Base-by-base conservation (phyloP, 2,329 filamentous ascomycete species). In the Fonsecaea pedrosoi region DNA sequence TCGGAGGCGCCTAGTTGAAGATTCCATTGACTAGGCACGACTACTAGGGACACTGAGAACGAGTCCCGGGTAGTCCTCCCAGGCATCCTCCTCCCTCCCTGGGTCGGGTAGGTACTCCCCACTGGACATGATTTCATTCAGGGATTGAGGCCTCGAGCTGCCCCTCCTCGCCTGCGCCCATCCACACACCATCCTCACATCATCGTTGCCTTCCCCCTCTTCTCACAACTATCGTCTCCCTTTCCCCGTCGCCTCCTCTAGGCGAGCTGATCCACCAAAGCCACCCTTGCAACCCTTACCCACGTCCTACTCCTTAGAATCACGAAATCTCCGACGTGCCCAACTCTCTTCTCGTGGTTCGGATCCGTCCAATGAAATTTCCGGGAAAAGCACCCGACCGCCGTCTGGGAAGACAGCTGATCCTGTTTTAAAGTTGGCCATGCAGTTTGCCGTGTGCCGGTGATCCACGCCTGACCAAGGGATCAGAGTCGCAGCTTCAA, bases 381-480 rank as follows among this genome's bases (percentile, higher is more conserved):
- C 40, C 18, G 40, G 40, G 15, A 42, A 42, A 42, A n/a, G 40
- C 40, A n/a, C 40, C 40, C 25, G 40, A n/a, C 40, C 40, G 40
- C 40, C 40, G n/a, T 3, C 25, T 25, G 37, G 12, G 18, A 25
- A 25, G 40, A 25, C 45, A 50, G 45, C 45, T 50, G 45, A 50
- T 50, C 45, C 45, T 25, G 45, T 50, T 50, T 25, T 25, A 25
- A 50, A 50, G 45, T 50, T 50, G 9, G 45, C n/a, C 45, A 50
- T 50, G 45, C 18, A 50, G 45, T 50, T 50, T 50, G 45, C 45
- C 45, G 45, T 50, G 45, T 50, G 45, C 45, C 21, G 45, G 45
- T 50, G 45, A 50, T 50, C 8, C 18, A 50, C 45, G 45, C 45
- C 45, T 25, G 45, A n/a, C 40, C 25, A 42, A 8, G 40, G 40